Evolutionary conservation across 2,329 filamentous ascomycete species (phyloP).

Genomic region (Botrytis byssoidea): DNA sequence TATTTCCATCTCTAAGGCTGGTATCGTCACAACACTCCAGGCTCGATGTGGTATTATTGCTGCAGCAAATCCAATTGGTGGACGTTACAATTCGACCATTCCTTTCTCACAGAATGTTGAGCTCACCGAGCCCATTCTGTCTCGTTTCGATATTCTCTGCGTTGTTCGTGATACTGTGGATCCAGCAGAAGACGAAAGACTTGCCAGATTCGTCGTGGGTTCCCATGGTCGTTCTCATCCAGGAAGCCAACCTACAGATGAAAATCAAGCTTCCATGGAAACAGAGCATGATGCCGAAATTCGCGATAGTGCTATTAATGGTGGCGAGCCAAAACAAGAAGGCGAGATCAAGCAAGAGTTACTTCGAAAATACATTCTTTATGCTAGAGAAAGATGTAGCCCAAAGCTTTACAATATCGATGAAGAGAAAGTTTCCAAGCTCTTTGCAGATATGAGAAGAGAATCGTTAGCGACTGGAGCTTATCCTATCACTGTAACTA

Average conservation of each 20-base stretch:
- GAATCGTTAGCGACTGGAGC: slow-evolving; percentile 92
- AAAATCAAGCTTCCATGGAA: slow-evolving; percentile 57
- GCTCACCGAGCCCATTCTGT: slow-evolving; percentile 93
- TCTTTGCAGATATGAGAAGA: slow-evolving; percentile 94
- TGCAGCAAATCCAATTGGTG: slow-evolving; percentile 93
- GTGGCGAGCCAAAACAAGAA: slow-evolving; percentile 50
- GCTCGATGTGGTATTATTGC: slow-evolving; percentile 95
- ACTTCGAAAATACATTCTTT: slow-evolving; percentile 93
- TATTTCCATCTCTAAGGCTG: slow-evolving; percentile 97
- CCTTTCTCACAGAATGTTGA: slow-evolving; percentile 97
- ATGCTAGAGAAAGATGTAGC: slow-evolving; percentile 81
- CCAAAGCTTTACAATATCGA: slow-evolving; percentile 98
- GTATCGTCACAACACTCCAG: slow-evolving; percentile 95
- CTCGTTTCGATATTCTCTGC: slow-evolving; percentile 95
- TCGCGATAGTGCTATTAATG: slow-evolving; percentile 42
- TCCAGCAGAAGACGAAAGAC: slow-evolving; percentile 83
- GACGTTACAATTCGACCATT: slow-evolving; percentile 93
- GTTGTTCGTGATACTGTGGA: slow-evolving; percentile 96
- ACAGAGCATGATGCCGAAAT: slow-evolving; percentile 56
- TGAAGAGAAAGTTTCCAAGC: slow-evolving; percentile 89
- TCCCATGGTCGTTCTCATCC: slow-evolving; percentile 91
- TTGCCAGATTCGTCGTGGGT: slow-evolving; percentile 91
- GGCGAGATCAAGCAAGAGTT: slow-evolving; percentile 87
- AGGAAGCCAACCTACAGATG: slow-evolving; percentile 48
- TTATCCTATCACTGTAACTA: slow-evolving; percentile 92